Conservation (phyloP, 345 rosid genomes). For the Garcia nutans region DNA sequence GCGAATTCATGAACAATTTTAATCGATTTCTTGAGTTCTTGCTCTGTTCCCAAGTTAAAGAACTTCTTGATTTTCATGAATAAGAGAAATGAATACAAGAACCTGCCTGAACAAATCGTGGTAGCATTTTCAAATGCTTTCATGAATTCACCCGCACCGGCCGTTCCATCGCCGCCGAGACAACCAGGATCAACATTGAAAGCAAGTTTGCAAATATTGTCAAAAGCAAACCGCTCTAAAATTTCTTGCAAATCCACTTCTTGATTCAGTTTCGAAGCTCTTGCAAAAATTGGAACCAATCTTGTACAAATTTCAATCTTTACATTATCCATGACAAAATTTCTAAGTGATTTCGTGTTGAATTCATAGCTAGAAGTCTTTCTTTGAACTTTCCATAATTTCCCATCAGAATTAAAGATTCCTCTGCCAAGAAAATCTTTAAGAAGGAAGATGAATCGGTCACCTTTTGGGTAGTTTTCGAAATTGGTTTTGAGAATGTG, state of each 20-base stretch:
- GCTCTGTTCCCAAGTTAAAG: constrained; percentile 14
- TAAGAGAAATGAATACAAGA: constrained; percentile 9
- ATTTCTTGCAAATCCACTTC: constrained; percentile 30
- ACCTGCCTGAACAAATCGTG: constrained; percentile 23
- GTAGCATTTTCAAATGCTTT: constrained; percentile 28
- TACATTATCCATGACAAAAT: constrained; percentile 35
- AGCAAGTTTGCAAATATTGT: constrained; percentile 34
- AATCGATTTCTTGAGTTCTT: constrained; percentile 4
- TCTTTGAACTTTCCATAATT: constrained; percentile 41
- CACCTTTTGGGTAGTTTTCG: constrained; percentile 47
- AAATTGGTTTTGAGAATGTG: constrained; percentile 43
- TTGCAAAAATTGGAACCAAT: constrained; percentile 29
- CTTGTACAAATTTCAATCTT: constrained; percentile 32
- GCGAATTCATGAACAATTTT: constrained; percentile 16
- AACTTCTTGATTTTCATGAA: constrained; percentile 11
- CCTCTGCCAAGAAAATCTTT: constrained; percentile 46
- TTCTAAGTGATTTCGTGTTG: constrained; percentile 40
- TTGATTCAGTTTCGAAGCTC: constrained; percentile 13
- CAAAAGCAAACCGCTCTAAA: constrained; percentile 25
- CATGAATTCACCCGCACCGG: constrained; percentile 19
- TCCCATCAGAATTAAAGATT: constrained; percentile 48
- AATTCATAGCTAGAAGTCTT: constrained; percentile 49
- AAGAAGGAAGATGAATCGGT: constrained; percentile 20
- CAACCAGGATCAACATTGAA: constrained; percentile 22
- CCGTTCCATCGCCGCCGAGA: constrained; percentile 16